These are phyloP conservation scores for Theobroma grandiflorum DNA, from an alignment of 441 rosid species.

Conservation along the genomic window DNA sequence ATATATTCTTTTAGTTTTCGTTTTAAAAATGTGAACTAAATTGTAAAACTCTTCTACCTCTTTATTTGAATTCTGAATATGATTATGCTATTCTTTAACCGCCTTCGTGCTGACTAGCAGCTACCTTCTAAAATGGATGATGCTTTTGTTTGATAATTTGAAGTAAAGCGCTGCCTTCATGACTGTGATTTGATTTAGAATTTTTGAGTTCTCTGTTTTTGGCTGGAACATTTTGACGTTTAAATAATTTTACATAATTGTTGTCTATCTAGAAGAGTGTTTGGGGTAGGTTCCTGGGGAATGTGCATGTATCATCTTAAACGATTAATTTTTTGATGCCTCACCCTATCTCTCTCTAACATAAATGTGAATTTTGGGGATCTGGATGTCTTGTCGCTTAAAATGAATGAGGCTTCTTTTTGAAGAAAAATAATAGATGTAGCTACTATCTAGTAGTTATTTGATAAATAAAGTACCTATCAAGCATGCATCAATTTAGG, in stretches of 20 bases:
- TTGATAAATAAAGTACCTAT: conserved; percentile 8
- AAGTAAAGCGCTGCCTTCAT: not conserved
- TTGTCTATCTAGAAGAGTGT: conserved; percentile 4
- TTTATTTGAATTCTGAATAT: conserved; percentile 6
- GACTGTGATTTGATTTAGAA: not conserved
- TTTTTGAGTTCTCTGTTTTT: not conserved
- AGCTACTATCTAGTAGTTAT: not conserved
- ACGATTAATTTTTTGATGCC: not conserved
- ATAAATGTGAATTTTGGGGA: conserved; percentile 10
- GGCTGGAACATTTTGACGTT: not conserved
- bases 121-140: conserved; percentile 7
- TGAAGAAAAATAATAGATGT: conserved; percentile 16
- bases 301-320: not conserved
- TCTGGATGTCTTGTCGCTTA: conserved; percentile 2
- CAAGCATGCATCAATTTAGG: conserved; percentile 7
- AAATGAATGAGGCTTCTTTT: conserved; percentile 12
- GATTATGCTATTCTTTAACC: conserved; percentile 3
- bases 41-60: not conserved
- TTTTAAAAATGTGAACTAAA: not conserved
- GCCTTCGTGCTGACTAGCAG: not conserved
- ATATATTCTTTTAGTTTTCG: not conserved
- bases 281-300: conserved; percentile 11
- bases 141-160: conserved; percentile 5
- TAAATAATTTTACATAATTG: not conserved
- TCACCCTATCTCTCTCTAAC: not conserved